Evolutionary conservation across 192 early-diverging fungal species (phyloP).

Genomic region (Irineochytrium annulatum): DNA sequence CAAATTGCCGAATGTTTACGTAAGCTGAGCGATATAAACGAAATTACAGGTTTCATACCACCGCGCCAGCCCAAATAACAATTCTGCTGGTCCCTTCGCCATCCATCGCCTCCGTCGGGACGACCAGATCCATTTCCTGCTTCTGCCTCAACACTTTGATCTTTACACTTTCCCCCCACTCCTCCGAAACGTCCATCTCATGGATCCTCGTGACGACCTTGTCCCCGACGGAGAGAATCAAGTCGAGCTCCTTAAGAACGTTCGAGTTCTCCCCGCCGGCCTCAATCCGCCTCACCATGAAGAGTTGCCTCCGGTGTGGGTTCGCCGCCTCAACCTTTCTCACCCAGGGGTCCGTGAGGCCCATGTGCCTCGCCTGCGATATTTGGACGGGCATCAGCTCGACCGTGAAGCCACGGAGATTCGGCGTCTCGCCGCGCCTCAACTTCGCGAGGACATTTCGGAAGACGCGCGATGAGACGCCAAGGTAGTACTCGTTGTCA

Average conservation of each 20-base stretch:
- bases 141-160: slow-evolving; percentile 65
- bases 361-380: slow-evolving; percentile 47
- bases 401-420: slow-evolving; percentile 36
- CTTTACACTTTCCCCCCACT: slow-evolving; percentile 27
- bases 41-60: slow-evolving; percentile 56
- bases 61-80: slow-evolving; percentile 79
- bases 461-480: slow-evolving; percentile 28
- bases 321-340: slow-evolving; percentile 38
- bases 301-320: slow-evolving; percentile 35
- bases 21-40: not conserved
- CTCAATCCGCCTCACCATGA: slow-evolving; percentile 42
- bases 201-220: slow-evolving; percentile 29
- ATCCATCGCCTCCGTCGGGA: slow-evolving; percentile 54
- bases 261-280: slow-evolving; percentile 29
- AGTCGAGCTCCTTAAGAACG: slow-evolving; percentile 46
- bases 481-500: slow-evolving; percentile 43
- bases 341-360: slow-evolving; percentile 45
- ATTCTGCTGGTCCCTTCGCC: slow-evolving; percentile 54
- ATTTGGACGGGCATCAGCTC: slow-evolving; percentile 45
- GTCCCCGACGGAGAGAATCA: slow-evolving; percentile 39
- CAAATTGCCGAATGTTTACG: not conserved
- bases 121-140: slow-evolving; percentile 56
- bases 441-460: slow-evolving; percentile 18
- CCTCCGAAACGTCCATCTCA: slow-evolving; percentile 31
- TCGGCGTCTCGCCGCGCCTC: not conserved